phyloP scores from a whole-genome alignment of 2,329 filamentous ascomycete species.

The Whalleya microplaca region DNA sequence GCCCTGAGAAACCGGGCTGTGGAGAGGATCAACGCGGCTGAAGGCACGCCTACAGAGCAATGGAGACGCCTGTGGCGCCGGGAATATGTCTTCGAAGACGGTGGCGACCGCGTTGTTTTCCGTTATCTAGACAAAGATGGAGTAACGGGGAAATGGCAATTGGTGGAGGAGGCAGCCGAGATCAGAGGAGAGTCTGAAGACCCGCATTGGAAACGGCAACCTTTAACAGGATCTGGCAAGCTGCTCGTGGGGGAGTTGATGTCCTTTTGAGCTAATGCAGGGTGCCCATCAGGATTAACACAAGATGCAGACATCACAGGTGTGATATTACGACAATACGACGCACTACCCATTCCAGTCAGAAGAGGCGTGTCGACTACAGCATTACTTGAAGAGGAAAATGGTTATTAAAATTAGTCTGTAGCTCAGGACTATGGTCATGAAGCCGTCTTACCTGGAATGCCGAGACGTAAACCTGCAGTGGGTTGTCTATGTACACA shows the following conservation, averaged over 20 bases:
- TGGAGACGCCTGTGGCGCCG: conserved; percentile 39
- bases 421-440: too few relatives aligned
- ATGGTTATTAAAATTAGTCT: too few relatives aligned
- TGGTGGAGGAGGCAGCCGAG: conserved; percentile 26
- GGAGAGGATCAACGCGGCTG: conserved; percentile 33
- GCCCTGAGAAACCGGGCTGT: conserved; percentile 32
- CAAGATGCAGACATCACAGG: too few relatives aligned
- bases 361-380: too few relatives aligned
- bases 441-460: too few relatives aligned
- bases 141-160: conserved; percentile 10
- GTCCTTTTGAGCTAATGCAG: neutral
- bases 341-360: too few relatives aligned
- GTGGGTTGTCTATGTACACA: neutral
- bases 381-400: too few relatives aligned
- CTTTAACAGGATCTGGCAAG: conserved; percentile 14
- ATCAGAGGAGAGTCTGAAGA: conserved; percentile 10
- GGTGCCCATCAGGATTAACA: too few relatives aligned
- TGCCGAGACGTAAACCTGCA: too few relatives aligned
- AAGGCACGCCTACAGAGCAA: conserved; percentile 36
- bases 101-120: conserved; percentile 37
- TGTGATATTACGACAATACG: too few relatives aligned
- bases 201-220: conserved; percentile 15
- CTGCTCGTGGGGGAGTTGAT: conserved; percentile 15
- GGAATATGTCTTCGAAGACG: conserved; percentile 42
- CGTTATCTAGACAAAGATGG: conserved; percentile 35